Percentiles rank a stretch among this genome's conserved stretches.
These are phyloP conservation scores for Colletotrichum sp. DNA, from an alignment of 2,329 filamentous ascomycete genomes.

Conservation along the genomic window DNA sequence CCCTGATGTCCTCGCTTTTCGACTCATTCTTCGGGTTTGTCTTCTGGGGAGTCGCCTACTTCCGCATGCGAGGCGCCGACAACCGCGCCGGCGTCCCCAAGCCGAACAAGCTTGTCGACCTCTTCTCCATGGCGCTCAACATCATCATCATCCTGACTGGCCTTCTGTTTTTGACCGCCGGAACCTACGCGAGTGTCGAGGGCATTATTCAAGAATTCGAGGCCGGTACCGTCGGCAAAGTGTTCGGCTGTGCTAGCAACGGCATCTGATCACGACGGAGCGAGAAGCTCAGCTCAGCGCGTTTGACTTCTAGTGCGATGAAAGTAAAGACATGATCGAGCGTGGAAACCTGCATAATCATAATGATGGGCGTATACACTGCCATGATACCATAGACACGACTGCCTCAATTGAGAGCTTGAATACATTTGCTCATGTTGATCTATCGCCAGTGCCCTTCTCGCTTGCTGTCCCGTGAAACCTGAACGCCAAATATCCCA, in stretches of 20 bases:
- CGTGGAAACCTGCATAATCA: not conserved
- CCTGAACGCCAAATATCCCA: not conserved
- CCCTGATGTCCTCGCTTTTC: conserved; percentile 85
- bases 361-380: not conserved
- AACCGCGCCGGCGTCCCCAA: conserved; percentile 58
- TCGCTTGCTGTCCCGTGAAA: not conserved
- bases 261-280: conserved; percentile 37
- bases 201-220: conserved; percentile 77
- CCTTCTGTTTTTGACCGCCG: conserved; percentile 79
- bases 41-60: conserved; percentile 87
- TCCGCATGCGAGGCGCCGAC: conserved; percentile 75
- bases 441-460: not conserved
- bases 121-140: conserved; percentile 69
- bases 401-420: not conserved
- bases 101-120: conserved; percentile 55
- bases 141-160: conserved; percentile 75
- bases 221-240: conserved; percentile 66
- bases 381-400: not conserved
- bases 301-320: not conserved
- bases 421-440: not conserved
- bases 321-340: not conserved
- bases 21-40: conserved; percentile 96
- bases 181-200: conserved; percentile 81
- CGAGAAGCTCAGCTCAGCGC: not conserved
- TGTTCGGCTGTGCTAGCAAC: conserved; percentile 78